Conservation (phyloP, 495 filamentous ascomycete species). For the Collariella sp. region DNA sequence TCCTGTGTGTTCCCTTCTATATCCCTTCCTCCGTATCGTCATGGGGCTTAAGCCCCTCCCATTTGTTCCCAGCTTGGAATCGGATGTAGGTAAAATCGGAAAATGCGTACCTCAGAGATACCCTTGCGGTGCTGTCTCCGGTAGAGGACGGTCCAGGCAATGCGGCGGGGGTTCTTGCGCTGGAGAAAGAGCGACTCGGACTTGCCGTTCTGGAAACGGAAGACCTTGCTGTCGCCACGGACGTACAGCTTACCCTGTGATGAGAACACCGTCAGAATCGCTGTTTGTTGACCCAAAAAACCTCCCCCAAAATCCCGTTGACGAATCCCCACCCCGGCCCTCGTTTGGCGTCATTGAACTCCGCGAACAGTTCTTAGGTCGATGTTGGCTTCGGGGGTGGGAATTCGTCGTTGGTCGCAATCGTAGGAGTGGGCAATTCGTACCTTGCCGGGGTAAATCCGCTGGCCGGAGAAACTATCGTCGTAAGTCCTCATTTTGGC, state of each 20-base stretch:
- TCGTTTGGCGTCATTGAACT: slow-evolving; percentile 6
- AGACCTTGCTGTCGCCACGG: slow-evolving; percentile 99
- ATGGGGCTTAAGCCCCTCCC: not conserved
- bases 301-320: not conserved
- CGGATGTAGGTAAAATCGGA: not conserved
- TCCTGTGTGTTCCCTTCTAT: not conserved
- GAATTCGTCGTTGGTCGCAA: slow-evolving; percentile 12
- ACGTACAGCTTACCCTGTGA: slow-evolving; percentile 93
- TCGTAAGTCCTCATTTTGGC: slow-evolving; percentile 96
- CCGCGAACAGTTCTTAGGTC: not conserved
- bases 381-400: slow-evolving; percentile 2
- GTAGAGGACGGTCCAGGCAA: slow-evolving; percentile 97
- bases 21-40: slow-evolving; percentile 1
- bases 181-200: slow-evolving; percentile 99
- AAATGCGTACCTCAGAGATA: slow-evolving; percentile 87
- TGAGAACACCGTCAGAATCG: slow-evolving; percentile 22
- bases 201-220: slow-evolving; percentile 99
- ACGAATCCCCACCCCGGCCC: slow-evolving; percentile 8
- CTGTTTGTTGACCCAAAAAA: not conserved
- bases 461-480: slow-evolving; percentile 94
- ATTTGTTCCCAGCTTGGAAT: not conserved
- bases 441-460: slow-evolving; percentile 99
- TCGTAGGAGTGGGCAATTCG: slow-evolving; percentile 23
- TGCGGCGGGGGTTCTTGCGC: slow-evolving; percentile 99
- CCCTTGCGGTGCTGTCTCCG: slow-evolving; percentile 99